Evolutionary conservation across 1,139 yeast species (phyloP).

Genomic region (Kodamaea arcana): DNA sequence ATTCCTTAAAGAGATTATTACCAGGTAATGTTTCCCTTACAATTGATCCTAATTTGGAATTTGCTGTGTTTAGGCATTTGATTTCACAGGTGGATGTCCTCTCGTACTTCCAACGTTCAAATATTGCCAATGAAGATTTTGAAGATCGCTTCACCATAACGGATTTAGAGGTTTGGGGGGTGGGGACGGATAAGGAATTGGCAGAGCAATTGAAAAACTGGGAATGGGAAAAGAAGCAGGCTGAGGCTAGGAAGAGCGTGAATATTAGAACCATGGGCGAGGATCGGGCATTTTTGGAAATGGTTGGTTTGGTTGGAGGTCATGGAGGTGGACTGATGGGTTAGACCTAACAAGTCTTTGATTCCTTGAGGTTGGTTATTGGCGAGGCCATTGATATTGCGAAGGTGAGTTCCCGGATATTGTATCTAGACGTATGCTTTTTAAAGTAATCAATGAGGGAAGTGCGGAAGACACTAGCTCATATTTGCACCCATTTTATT

Average conservation of each 20-base stretch:
- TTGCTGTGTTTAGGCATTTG: conserved; percentile 71
- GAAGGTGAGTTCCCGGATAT: too few species aligned
- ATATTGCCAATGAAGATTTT: conserved; percentile 34
- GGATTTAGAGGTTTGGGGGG: conserved; percentile 88
- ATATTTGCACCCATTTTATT: not conserved
- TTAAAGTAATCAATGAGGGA: too few species aligned
- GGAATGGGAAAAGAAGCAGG: conserved; percentile 92
- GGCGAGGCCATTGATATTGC: too few species aligned
- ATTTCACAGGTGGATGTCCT: conserved; percentile 17
- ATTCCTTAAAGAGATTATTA: conserved; percentile 30
- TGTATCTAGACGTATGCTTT: too few species aligned
- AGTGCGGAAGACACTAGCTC: too few species aligned
- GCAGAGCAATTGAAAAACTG: conserved; percentile 72
- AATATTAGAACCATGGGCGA: conserved; percentile 67
- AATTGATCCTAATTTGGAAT: conserved; percentile 73
- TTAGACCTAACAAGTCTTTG: too few species aligned
- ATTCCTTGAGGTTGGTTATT: too few species aligned
- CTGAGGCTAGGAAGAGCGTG: conserved; percentile 68
- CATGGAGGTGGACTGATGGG: conserved; percentile 58
- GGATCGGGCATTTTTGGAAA: conserved; percentile 79
- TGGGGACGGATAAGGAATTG: conserved; percentile 73
- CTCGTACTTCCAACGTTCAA: conserved; percentile 25
- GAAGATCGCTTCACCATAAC: conserved; percentile 72
- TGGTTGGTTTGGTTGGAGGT: conserved; percentile 87
- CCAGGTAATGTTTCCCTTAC: conserved; percentile 78